phyloP scores from a whole-genome alignment of 345 rosid species.

The Eucalyptus cloeziana region DNA sequence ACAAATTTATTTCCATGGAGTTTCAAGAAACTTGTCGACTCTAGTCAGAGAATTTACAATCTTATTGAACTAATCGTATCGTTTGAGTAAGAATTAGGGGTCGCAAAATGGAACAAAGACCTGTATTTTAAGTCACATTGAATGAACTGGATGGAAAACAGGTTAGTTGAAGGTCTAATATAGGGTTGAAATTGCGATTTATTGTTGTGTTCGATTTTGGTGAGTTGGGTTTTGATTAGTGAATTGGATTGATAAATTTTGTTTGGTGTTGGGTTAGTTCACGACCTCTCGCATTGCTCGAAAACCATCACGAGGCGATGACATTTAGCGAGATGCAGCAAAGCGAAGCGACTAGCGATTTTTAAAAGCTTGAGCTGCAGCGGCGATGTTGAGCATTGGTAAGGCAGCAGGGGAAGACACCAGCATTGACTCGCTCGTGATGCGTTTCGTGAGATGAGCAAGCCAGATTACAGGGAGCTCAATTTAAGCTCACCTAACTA shows the following conservation, averaged over 20 bases:
- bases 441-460: neutral
- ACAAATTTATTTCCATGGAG: neutral
- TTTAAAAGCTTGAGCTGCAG: neutral
- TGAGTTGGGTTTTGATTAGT: neutral
- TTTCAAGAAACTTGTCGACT: neutral
- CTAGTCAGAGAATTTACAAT: neutral
- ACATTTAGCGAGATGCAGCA: neutral
- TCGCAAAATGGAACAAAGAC: no score
- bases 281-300: neutral
- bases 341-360: neutral
- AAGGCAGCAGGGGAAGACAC: neutral
- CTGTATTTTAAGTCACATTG: no score
- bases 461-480: neutral
- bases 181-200: neutral
- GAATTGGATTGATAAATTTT: neutral
- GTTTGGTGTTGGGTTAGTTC: neutral
- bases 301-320: neutral
- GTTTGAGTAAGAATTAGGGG: neutral
- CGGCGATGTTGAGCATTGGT: neutral
- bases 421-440: neutral
- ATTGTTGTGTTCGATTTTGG: neutral
- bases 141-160: neutral
- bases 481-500: neutral
- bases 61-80: neutral
- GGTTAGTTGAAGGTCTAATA: neutral